phyloP scores from a whole-genome alignment of 2,329 filamentous ascomycete species.

The Phyllosticta capitalensis region DNA sequence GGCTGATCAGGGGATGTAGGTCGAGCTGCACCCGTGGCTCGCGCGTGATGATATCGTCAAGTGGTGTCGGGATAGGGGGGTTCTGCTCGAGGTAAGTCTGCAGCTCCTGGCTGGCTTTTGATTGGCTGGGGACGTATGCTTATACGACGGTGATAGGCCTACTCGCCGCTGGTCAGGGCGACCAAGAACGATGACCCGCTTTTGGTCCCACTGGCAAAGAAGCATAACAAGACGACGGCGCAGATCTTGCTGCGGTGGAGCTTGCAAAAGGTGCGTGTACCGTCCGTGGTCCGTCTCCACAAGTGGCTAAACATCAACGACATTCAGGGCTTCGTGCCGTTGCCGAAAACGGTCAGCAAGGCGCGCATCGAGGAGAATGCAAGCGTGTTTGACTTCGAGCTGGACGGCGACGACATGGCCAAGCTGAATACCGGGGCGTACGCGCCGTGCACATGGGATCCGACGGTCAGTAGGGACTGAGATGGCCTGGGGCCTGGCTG shows the following conservation, averaged over 20 bases:
- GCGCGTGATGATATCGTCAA: slow-evolving; percentile 65
- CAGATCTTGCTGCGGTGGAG: slow-evolving; percentile 51
- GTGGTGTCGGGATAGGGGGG: slow-evolving; percentile 56
- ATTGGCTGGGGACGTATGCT: background rate
- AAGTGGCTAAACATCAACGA: background rate
- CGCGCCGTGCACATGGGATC: slow-evolving; percentile 51
- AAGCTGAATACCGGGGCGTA: slow-evolving; percentile 45
- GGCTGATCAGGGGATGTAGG: background rate
- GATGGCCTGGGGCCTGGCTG: background rate
- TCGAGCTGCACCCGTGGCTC: slow-evolving; percentile 83
- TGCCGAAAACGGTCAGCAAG: slow-evolving; percentile 54
- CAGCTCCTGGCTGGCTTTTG: no score
- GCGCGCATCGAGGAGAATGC: slow-evolving; percentile 52
- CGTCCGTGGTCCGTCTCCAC: background rate
- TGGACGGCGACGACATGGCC: slow-evolving; percentile 50
- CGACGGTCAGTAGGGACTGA: slow-evolving; percentile 36
- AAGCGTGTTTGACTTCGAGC: slow-evolving; percentile 50
- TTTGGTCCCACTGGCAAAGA: slow-evolving; percentile 42
- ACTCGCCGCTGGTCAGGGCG: slow-evolving; percentile 36
- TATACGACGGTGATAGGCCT: slow-evolving; percentile 23
- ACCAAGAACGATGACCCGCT: slow-evolving; percentile 44
- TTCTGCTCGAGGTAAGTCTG: slow-evolving; percentile 34
- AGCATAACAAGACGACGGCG: slow-evolving; percentile 48
- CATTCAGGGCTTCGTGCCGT: slow-evolving; percentile 47
- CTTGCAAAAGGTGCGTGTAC: slow-evolving; percentile 40